These are phyloP conservation scores for Cyamopsis tetragonoloba DNA, from an alignment of 306 rosid genomes.

Conservation along the genomic window DNA sequence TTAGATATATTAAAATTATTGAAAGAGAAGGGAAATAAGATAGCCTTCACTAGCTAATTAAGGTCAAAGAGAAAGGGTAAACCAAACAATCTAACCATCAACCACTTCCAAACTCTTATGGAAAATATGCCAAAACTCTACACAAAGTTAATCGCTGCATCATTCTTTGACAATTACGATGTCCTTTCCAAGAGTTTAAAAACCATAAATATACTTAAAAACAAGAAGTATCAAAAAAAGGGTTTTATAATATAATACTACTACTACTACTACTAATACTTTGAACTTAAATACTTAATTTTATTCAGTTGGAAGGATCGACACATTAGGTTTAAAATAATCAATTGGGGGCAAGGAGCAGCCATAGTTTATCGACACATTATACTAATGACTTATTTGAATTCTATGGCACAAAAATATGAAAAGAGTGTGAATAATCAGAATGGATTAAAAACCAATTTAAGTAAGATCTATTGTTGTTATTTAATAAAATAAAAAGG, in stretches of 20 bases:
- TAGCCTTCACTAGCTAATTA: neutral
- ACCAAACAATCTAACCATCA: slow-evolving; percentile 58
- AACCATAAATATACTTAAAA: neutral
- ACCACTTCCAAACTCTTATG: slow-evolving; percentile 35
- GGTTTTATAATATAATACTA: neutral
- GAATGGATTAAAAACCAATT: neutral
- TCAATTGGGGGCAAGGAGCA: neutral
- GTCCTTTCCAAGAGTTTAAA: slow-evolving; percentile 5
- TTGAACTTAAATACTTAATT: neutral
- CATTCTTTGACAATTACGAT: slow-evolving; percentile 32
- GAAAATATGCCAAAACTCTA: slow-evolving; percentile 27
- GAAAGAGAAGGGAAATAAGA: neutral
- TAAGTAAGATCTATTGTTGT: neutral
- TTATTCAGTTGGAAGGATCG: neutral
- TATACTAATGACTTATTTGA: neutral
- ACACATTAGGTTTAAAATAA: slow-evolving; percentile 1
- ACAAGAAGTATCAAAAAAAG: neutral
- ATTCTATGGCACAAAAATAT: neutral
- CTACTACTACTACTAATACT: too few relatives aligned
- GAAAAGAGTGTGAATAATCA: neutral
- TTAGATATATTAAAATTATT: neutral
- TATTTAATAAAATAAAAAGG: neutral
- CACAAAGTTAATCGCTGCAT: slow-evolving; percentile 23
- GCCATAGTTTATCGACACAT: slow-evolving; percentile 6
- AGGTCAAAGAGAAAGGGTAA: slow-evolving; percentile 61